Base-by-base conservation (phyloP, 2,329 filamentous ascomycete species). In the Curvularia lunata region DNA sequence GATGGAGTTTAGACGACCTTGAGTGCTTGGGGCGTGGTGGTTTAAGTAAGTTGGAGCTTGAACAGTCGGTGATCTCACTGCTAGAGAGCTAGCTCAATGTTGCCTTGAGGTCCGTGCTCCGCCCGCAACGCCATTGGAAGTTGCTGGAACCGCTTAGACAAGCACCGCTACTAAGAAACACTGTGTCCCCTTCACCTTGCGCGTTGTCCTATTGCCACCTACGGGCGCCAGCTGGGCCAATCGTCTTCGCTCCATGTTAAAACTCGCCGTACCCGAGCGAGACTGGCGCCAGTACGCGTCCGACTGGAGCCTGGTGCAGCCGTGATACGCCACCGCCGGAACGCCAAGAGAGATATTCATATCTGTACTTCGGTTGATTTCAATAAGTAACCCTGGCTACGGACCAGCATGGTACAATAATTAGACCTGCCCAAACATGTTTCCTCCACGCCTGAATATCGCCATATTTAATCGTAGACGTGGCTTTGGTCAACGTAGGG, bases 11-110 rank as follows among this genome's bases (percentile, higher is more conserved):
- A 56, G 48, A 64, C 61, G 37, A 43, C 41, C 41, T 52, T 54
- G 56, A 64, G 43, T 58, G 61, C 34, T 62, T 54, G 67, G 66
- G 71, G 66, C 57, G 66, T 68, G 58, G 68, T 70, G 71, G 69
- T 70, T 75, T 73, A 74, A 71, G 70, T 73, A 74, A 67, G 67
- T 69, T 64, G 61, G 69, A 66, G 58, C 65, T 64, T 51, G 58
- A 57, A 54, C 52, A 62, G 64, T 46, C 63, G 67, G 61, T 73
- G 71, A 70, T 69, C 62, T 63, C 63, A 65, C 70, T 64, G 66
- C 48, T 55, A 46, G 50, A 59, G 52, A 59, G 52, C 55, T 61
- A 70, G 68, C 67, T 67, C 63, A 46, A 66, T 62, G 62, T 65
- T 65, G 63, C 64, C 61, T 63, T 64, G 56, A 57, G 64, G 67